Evolutionary conservation across 1,284 basidiomycete species (phyloP), one percentile per base, ranked within the genome.

Genomic region (Trametes polyzona): DNA sequence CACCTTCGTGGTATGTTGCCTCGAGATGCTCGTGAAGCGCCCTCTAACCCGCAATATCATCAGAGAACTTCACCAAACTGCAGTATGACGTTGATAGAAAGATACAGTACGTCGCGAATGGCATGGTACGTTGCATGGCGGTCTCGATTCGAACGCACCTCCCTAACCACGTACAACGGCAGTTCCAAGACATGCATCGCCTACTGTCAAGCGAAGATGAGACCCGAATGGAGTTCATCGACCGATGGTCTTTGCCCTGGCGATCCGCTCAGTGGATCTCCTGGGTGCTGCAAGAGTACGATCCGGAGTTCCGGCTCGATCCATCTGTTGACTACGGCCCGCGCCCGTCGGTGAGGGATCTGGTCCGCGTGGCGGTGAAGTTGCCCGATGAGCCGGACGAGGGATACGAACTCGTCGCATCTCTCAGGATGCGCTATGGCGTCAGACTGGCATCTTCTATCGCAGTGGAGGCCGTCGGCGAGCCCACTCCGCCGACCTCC

Each of bases 31-130:
- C n/a, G n/a, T n/a, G n/a, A n/a, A n/a, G n/a, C n/a, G n/a, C n/a
- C n/a, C n/a, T n/a, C n/a, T n/a, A n/a, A n/a, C n/a, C n/a, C n/a
- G n/a, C n/a, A n/a, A n/a, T n/a, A n/a, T n/a, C n/a, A n/a, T n/a
- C n/a, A 55, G 52, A 48, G 5, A 11, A 47, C 14, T 55, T 55
- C 46, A 30, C 27, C 4, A 55, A 47, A 39, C 23, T 42, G 11
- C 52, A 55, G n/a, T 12, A 35, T 14, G 46, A 55, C 46, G 36
- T 55, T 2, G n/a, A 32, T n/a, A 27, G 32, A 19, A 55, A 48
- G 39, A 41, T 55, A 4, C 44, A 55, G 24, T 35, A 35, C 12
- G 17, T 48, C 24, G 52, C 52, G 7, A 55, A 48, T 26, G 52
- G 52, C 30, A 55, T 55, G 52, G 52, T 55, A 23, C 10, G 37